Base-by-base conservation (phyloP, 192 early-diverging fungal species). In the Backusella parvicylindrica region DNA sequence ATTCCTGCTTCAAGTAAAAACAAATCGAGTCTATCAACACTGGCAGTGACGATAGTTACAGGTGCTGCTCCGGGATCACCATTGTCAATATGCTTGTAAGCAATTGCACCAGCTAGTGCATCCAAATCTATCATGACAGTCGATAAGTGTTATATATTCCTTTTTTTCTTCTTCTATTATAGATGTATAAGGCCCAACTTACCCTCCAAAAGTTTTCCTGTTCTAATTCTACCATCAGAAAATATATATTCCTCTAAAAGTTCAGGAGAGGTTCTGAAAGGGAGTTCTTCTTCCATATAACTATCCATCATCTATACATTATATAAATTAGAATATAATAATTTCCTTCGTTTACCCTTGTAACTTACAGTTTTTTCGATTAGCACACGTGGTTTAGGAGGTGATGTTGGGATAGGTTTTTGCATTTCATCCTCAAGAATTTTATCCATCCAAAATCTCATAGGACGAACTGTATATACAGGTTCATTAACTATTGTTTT, bases 21-120 rank as follows among this genome's bases (percentile, higher is more conserved):
- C 68, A 98, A 78, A 60, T 97, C 95, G 47, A 98, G 93, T 36
- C 96, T 85, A 77, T 97, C 96, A 15, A 98, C 89, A 15, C 91
- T 87, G 0, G 96, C 96, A 3, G 96, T 97, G 23, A 96, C 96
- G 79, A 97, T 93, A 9, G 90, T 91, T 50, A 93, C 69, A 4
- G 92, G 90, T 12, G 79, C 64, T 35, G 75, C 75, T 47, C 84
- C 73, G 0, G 68, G 32, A 15, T 78, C 73, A 0, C 84, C 86
- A 72, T 84, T 87, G 36, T 86, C 79, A 1, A 81, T 82, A 71
- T 98, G 95, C 66, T 92, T 88, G 79, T 95, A 96, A 8, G 92
- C 86, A 56, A 96, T 89, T 3, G 88, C 89, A 3, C 89, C 93
- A n/a, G 95, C 95, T 32, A 98, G 77, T 0, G 93, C 91, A 79